These are phyloP conservation scores for Rhodotorula sp. DNA, from an alignment of 1,284 basidiomycete species.

Conservation along the genomic window DNA sequence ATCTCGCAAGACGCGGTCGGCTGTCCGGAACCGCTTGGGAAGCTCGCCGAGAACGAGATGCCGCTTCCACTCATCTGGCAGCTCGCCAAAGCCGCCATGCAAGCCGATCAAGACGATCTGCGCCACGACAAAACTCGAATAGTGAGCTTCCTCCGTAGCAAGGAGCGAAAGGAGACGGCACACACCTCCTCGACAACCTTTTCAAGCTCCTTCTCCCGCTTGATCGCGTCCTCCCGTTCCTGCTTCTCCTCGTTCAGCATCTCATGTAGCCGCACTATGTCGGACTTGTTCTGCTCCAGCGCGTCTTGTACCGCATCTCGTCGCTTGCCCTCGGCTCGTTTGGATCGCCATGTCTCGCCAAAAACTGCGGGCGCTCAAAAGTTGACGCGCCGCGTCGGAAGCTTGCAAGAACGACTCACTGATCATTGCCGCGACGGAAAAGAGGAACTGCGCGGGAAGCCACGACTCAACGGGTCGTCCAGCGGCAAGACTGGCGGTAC, in stretches of 20 bases:
- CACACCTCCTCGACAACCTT: slow-evolving; percentile 38
- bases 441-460: slow-evolving; percentile 19
- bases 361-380: slow-evolving; percentile 13
- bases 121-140: background rate
- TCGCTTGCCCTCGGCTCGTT: slow-evolving; percentile 22
- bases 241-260: slow-evolving; percentile 6
- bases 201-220: slow-evolving; percentile 25
- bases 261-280: slow-evolving; percentile 16
- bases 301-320: slow-evolving; percentile 30
- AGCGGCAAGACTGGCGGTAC: background rate
- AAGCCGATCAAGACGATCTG: slow-evolving; percentile 39
- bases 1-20: slow-evolving; percentile 8
- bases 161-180: too few relatives aligned
- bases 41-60: slow-evolving; percentile 20
- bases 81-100: slow-evolving; percentile 35
- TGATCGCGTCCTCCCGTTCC: background rate
- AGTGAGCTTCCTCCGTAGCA: background rate
- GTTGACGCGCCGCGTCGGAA: background rate
- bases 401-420: slow-evolving; percentile 5
- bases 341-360: slow-evolving; percentile 32
- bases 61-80: slow-evolving; percentile 17
- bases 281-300: slow-evolving; percentile 21
- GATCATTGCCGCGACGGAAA: slow-evolving; percentile 20
- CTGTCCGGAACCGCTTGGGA: slow-evolving; percentile 12
- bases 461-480: background rate